These are phyloP conservation scores for Suillus paluster DNA, from an alignment of 768 basidiomycete species.

Conservation along the genomic window DNA sequence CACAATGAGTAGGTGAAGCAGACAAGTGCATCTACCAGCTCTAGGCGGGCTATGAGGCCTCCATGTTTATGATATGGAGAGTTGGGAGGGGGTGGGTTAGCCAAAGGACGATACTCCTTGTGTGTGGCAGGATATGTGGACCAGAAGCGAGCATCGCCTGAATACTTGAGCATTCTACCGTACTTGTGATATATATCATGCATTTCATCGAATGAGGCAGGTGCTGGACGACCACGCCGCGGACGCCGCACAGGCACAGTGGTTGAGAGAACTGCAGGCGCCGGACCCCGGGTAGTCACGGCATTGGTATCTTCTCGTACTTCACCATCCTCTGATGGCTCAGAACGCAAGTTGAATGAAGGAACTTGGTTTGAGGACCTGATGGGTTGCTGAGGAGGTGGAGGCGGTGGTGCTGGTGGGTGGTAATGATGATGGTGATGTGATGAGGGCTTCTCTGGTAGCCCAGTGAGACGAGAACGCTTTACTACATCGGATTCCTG, in stretches of 20 bases:
- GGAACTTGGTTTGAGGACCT: constrained; percentile 27
- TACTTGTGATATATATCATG: constrained; percentile 72
- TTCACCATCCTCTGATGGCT: constrained; percentile 52
- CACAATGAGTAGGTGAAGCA: constrained; percentile 86
- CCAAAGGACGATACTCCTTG: constrained; percentile 65
- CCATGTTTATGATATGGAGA: constrained; percentile 79
- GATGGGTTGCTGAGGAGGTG: constrained; percentile 21
- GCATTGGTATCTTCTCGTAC: constrained; percentile 44
- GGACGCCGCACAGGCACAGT: constrained; percentile 68
- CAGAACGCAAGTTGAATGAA: constrained; percentile 37
- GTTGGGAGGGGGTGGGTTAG: constrained; percentile 63
- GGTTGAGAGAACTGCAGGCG: constrained; percentile 36
- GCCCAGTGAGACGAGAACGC: constrained; percentile 33
- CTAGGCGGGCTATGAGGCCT: constrained; percentile 75
- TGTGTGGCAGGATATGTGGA: constrained; percentile 70
- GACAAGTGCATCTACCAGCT: constrained; percentile 80
- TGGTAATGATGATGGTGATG: constrained; percentile 31
- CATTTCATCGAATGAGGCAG: constrained; percentile 57
- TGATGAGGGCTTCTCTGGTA: constrained; percentile 29
- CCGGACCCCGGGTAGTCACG: constrained; percentile 26
- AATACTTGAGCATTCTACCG: constrained; percentile 82
- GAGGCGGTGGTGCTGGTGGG: constrained; percentile 31
- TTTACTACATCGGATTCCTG: constrained; percentile 34
- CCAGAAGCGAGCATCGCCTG: constrained; percentile 79
- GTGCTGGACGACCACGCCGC: constrained; percentile 57